A percentile compares a stretch with the other conserved stretches of the same genome.
These are phyloP conservation scores for Coniochaeta pulveracea DNA, from an alignment of 2,329 filamentous ascomycete species.

Conservation along the genomic window DNA sequence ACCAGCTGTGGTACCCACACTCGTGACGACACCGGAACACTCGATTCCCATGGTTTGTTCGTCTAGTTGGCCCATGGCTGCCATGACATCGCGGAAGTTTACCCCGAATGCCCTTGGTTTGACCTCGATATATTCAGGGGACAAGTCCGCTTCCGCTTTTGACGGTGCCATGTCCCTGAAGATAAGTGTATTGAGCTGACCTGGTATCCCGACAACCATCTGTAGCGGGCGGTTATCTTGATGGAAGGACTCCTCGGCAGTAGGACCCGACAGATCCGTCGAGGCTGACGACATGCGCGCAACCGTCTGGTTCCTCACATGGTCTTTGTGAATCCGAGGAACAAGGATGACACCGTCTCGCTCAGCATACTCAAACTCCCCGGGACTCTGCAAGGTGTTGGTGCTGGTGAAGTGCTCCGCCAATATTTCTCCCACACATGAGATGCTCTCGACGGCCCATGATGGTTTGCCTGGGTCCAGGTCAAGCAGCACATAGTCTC, in stretches of 20 bases:
- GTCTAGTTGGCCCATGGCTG: slow-evolving; percentile 14
- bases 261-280: slow-evolving; percentile 4
- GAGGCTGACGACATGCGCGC: slow-evolving; percentile 1
- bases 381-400: neutral
- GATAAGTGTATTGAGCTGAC: slow-evolving; percentile 11
- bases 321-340: slow-evolving; percentile 12
- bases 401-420: slow-evolving; percentile 8
- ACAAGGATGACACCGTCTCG: slow-evolving; percentile 10
- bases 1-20: no score
- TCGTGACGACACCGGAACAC: slow-evolving; percentile 12
- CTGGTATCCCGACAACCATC: slow-evolving; percentile 11
- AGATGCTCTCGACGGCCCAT: slow-evolving; percentile 7
- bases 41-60: slow-evolving; percentile 14
- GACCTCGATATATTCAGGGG: slow-evolving; percentile 19
- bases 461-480: slow-evolving; percentile 7
- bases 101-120: slow-evolving; percentile 21
- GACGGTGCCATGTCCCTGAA: slow-evolving; percentile 9
- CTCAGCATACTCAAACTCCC: slow-evolving; percentile 12
- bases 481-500: slow-evolving; percentile 10
- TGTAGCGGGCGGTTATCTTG: slow-evolving; percentile 11
- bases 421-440: slow-evolving; percentile 9
- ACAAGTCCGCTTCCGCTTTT: slow-evolving; percentile 5
- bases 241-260: slow-evolving; percentile 11
- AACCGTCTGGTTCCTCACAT: slow-evolving; percentile 8
- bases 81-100: slow-evolving; percentile 25